These are phyloP conservation scores for Heracleum sosnowskyi DNA, from an alignment of 129 eudicot genomes.

Conservation along the genomic window DNA sequence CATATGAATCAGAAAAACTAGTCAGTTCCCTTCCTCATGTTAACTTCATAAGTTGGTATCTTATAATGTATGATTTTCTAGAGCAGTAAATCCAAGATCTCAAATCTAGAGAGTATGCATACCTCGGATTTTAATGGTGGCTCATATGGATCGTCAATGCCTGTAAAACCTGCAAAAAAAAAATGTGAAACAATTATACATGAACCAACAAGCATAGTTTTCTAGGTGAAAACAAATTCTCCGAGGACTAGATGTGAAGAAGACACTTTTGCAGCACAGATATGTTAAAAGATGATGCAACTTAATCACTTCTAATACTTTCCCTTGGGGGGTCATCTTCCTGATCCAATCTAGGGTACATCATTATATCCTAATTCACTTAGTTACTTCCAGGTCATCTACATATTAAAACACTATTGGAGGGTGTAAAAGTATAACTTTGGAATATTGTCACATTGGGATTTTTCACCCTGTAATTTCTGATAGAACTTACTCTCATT, in stretches of 20 bases:
- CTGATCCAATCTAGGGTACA: background rate
- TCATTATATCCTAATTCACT: background rate
- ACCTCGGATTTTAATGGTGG: slow-evolving; percentile 85
- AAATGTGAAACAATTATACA: background rate
- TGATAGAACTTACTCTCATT: background rate
- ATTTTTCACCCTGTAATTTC: too few species aligned
- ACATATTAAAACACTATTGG: background rate
- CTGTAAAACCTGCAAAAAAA: slow-evolving; percentile 72
- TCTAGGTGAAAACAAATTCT: background rate
- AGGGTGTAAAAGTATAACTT: background rate
- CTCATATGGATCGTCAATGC: slow-evolving; percentile 94
- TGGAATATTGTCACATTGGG: too few species aligned
- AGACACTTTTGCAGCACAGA: background rate
- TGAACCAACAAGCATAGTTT: background rate
- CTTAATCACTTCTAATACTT: background rate
- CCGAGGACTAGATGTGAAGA: background rate
- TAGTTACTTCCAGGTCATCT: background rate
- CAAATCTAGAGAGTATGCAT: slow-evolving; percentile 4
- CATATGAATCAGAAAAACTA: background rate
- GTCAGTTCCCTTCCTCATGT: background rate
- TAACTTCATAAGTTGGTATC: background rate
- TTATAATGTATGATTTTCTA: background rate
- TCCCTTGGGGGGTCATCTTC: background rate
- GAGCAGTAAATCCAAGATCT: background rate
- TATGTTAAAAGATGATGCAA: background rate